phyloP scores from a whole-genome alignment of 352 stramenopile species.

The Phytophthora agathidicida region DNA sequence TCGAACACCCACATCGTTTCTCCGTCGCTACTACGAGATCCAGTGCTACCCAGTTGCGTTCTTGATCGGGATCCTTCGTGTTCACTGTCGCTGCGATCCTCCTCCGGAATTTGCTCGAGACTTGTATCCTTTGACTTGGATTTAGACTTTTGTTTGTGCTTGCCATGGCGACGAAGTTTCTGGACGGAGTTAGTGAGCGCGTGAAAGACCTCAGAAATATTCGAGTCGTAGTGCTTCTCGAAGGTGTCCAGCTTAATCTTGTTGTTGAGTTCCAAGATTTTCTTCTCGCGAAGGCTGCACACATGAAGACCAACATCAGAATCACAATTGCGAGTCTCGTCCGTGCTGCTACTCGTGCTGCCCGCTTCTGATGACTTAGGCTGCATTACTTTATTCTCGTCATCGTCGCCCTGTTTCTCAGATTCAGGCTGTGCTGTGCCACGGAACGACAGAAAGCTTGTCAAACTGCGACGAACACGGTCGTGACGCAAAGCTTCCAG shows the following conservation, averaged over 20 bases:
- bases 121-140: slow-evolving; percentile 6
- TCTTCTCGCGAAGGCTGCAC: slow-evolving; percentile 60
- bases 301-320: slow-evolving; percentile 32
- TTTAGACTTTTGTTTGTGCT: slow-evolving; percentile 17
- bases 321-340: slow-evolving; percentile 7
- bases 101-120: slow-evolving; percentile 36
- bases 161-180: slow-evolving; percentile 30
- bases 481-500: slow-evolving; percentile 39
- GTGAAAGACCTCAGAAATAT: slow-evolving; percentile 62
- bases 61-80: slow-evolving; percentile 12
- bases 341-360: slow-evolving; percentile 29
- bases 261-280: slow-evolving; percentile 57
- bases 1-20: slow-evolving; percentile 63
- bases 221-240: slow-evolving; percentile 69
- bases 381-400: slow-evolving; percentile 7
- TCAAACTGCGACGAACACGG: slow-evolving; percentile 44
- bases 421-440: slow-evolving; percentile 10
- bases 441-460: slow-evolving; percentile 34
- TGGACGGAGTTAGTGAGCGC: slow-evolving; percentile 48
- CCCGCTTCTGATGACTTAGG: slow-evolving; percentile 22
- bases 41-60: slow-evolving; percentile 12
- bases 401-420: slow-evolving; percentile 9
- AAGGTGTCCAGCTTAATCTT: slow-evolving; percentile 59
- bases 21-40: slow-evolving; percentile 31
- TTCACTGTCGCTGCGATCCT: slow-evolving; percentile 24